Percentiles rank a stretch among this genome's conserved stretches.
phyloP scores from a whole-genome alignment of 257 asterid genomes.

The Solanum piurae region DNA sequence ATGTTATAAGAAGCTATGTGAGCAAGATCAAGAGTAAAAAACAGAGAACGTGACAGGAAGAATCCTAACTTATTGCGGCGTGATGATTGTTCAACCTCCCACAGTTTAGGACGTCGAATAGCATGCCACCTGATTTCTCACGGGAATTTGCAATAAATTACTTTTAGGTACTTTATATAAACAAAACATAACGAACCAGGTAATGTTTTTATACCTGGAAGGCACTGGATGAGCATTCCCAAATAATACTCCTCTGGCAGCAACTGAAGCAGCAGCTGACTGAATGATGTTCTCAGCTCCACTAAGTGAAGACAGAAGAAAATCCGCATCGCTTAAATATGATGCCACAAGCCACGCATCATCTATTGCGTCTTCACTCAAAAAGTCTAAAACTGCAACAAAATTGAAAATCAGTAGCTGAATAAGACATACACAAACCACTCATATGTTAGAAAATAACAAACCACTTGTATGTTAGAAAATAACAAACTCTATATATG shows the following conservation, averaged over 20 bases:
- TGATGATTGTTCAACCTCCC: constrained; percentile 73
- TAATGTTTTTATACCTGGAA: constrained; percentile 43
- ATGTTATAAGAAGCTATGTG: neutral
- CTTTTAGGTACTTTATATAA: neutral
- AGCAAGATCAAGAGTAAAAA: neutral
- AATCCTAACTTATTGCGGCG: constrained; percentile 49
- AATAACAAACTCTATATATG: neutral
- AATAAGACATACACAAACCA: neutral
- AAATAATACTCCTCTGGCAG: constrained; percentile 79
- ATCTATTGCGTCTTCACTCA: constrained; percentile 60
- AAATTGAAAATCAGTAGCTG: neutral
- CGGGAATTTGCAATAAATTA: constrained; percentile 3
- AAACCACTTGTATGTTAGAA: neutral
- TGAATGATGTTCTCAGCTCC: constrained; percentile 61
- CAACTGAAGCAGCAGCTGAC: constrained; percentile 87
- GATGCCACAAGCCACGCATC: constrained; percentile 64
- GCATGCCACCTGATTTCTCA: constrained; percentile 81
- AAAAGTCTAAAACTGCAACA: constrained; percentile 72
- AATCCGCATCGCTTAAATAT: constrained; percentile 75
- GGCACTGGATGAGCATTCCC: constrained; percentile 63
- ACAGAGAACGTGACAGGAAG: neutral
- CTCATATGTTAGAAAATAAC: neutral
- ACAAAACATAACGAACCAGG: neutral
- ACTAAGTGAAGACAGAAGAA: constrained; percentile 55
- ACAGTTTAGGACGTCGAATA: constrained; percentile 77